Percentiles rank a stretch among this genome's conserved stretches.
These are phyloP conservation scores for Neurospora intermedia DNA, from an alignment of 495 filamentous ascomycete species.

Conservation along the genomic window DNA sequence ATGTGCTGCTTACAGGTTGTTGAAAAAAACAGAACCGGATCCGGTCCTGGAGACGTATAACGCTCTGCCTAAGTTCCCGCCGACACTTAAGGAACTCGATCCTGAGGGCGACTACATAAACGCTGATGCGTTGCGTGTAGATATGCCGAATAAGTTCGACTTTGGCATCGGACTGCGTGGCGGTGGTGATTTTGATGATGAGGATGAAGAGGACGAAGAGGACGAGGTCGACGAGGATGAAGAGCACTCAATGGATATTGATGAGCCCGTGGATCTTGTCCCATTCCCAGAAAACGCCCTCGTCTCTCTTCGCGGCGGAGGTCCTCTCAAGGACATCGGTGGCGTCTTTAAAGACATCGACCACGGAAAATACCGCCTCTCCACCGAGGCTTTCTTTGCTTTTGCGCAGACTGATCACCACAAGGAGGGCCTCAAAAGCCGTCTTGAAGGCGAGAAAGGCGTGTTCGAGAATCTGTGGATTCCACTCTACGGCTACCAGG, in stretches of 20 bases:
- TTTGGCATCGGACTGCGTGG: slow-evolving; percentile 9
- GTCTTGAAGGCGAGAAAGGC: not conserved
- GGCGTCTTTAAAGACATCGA: not conserved
- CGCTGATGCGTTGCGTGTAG: not conserved
- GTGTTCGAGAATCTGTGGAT: not conserved
- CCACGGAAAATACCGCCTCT: not conserved
- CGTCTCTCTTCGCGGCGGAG: slow-evolving; percentile 4
- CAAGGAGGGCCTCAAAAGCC: not conserved
- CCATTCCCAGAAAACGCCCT: not conserved
- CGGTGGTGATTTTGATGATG: slow-evolving; percentile 3
- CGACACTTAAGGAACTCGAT: not conserved
- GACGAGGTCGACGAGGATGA: not conserved
- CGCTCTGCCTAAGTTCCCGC: not conserved
- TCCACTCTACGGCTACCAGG: slow-evolving; percentile 19
- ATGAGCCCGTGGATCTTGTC: not conserved
- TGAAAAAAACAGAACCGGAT: not conserved
- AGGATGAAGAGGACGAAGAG: not conserved
- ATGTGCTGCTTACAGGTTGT: not conserved
- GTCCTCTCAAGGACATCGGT: not conserved
- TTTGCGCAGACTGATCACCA: not conserved
- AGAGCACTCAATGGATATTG: not conserved
- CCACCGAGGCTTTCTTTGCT: not conserved
- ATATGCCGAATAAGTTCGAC: slow-evolving; percentile 3
- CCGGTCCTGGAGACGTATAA: slow-evolving; percentile 1
- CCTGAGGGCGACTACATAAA: not conserved